phyloP scores from a whole-genome alignment of 768 basidiomycete genomes.

The Lactarius tabidus region DNA sequence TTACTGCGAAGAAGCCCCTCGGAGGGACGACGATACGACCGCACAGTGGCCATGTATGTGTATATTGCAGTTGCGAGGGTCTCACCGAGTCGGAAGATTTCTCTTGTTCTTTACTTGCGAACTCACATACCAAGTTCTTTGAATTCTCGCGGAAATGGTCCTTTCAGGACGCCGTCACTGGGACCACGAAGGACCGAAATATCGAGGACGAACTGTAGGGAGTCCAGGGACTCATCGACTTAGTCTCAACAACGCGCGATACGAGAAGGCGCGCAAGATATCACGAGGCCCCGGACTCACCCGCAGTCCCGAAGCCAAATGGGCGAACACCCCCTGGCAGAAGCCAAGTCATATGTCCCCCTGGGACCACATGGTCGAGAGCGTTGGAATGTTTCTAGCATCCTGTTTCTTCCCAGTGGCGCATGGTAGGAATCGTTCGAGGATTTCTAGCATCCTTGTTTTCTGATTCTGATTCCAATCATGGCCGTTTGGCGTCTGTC shows the following conservation, averaged over 20 bases:
- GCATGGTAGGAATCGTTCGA: neutral
- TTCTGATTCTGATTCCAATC: neutral
- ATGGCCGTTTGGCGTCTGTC: neutral
- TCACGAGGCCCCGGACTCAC: slow-evolving; percentile 34
- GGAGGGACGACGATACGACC: neutral
- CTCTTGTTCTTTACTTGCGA: neutral
- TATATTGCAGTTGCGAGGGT: neutral
- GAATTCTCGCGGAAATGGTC: neutral
- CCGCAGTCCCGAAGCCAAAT: slow-evolving; percentile 32
- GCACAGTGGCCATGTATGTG: slow-evolving; percentile 7
- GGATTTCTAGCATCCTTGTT: neutral
- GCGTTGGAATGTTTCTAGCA: slow-evolving; percentile 31
- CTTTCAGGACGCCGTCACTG: neutral
- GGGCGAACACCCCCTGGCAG: slow-evolving; percentile 30
- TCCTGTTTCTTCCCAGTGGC: neutral
- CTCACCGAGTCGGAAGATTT: neutral
- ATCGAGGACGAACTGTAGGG: slow-evolving; percentile 29
- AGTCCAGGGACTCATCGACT: slow-evolving; percentile 28
- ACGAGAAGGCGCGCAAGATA: slow-evolving; percentile 41
- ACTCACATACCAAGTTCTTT: neutral
- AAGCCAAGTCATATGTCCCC: slow-evolving; percentile 33
- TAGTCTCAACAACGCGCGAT: slow-evolving; percentile 33
- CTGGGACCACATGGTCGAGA: slow-evolving; percentile 31
- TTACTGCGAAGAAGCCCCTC: neutral
- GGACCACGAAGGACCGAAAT: slow-evolving; percentile 26